Conservation (phyloP, 1,284 basidiomycete species). For the Irpex rosettiformis region DNA sequence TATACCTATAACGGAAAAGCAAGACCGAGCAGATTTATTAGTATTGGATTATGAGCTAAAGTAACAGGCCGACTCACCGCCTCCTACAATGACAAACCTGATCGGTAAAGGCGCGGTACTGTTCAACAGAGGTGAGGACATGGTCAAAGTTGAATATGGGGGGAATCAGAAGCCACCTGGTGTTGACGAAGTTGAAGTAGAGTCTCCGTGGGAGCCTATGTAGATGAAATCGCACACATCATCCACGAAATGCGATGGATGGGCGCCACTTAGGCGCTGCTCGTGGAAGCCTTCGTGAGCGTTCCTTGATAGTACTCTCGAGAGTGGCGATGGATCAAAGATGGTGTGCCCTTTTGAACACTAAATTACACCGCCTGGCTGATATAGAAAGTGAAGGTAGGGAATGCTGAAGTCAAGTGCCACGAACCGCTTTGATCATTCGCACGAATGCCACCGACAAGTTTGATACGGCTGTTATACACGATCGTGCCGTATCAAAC, state of each 20-base stretch:
- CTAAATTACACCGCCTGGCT: neutral
- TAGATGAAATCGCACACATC: neutral
- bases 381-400: neutral
- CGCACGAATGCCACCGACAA: neutral
- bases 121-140: neutral
- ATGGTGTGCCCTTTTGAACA: neutral
- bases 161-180: neutral
- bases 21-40: neutral
- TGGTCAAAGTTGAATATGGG: neutral
- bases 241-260: neutral
- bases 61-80: neutral
- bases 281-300: no score
- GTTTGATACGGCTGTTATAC: neutral
- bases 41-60: neutral
- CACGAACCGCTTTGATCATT: neutral
- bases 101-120: neutral
- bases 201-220: neutral
- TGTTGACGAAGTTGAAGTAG: neutral
- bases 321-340: neutral
- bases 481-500: neutral
- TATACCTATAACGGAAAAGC: slow-evolving; percentile 19
- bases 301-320: neutral
- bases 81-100: neutral
- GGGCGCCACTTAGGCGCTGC: no score
- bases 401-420: neutral